Evolutionary conservation across 805 yeast species (phyloP), one percentile per base, ranked within the genome.

Genomic region (Pichia occidentalis): DNA sequence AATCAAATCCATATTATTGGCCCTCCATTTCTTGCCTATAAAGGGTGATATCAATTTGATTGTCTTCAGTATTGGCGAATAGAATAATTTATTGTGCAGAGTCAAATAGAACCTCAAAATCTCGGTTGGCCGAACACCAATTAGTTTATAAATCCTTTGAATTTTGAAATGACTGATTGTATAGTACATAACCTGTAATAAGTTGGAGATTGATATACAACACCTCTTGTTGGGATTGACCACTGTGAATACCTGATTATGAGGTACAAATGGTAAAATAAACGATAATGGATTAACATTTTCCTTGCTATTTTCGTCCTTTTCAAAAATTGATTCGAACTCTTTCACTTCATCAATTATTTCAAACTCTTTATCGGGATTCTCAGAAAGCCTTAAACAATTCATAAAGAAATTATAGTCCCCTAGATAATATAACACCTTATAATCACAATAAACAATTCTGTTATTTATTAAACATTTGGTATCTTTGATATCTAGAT

Each of bases 1-100:
- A 4, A 90, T 84, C 32, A 92, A 66, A 47, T 88, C 96, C 97
- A 92, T 90, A 55, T 90, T 92, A 45, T 78, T 75, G 11, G 87
- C 74, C 49, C 87, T 79, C 98, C 98, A 90, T 58, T 88, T 87
- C 43, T 92, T 77, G 14, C 96, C 96, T 51, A 85, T 88, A 60
- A 81, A 85, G 0, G 97, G 95, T 1, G 87, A 78, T 35, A 87
- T 70, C 45, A 83, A 78, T 56, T 85, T 87, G 43, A 88, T 65
- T 1, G 84, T 71, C 51, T 78, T 79, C 50, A 88, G 63, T 4
- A 84, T 76, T 1, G 95, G 88, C 34, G 65, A 65, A 61, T 83
- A 79, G 18, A 86, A 57, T 8, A 70, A 70, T 18, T 64, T 54
- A 51, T 84, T 85, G 53, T 77, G 80, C 30, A 86, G 67, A 4